Evolutionary conservation across 345 rosid genomes (phyloP).

Genomic region (Eucalyptus sp.): DNA sequence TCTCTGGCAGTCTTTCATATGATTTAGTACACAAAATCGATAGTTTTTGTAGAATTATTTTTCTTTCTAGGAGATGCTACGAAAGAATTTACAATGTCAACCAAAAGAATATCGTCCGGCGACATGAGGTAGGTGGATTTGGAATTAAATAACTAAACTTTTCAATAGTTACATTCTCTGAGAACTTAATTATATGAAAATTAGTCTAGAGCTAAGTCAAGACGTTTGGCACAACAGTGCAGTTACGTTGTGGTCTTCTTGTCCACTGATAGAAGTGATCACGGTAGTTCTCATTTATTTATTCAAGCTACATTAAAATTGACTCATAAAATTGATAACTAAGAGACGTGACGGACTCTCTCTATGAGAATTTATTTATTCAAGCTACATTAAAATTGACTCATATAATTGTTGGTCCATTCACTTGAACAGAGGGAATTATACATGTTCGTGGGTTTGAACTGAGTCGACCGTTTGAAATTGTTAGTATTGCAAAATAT

Average conservation of each 20-base stretch:
- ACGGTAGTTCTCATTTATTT: not conserved
- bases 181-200: not conserved
- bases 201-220: not conserved
- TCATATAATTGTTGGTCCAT: not conserved
- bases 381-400: no score
- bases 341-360: no score
- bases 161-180: not conserved
- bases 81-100: not conserved
- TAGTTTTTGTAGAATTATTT: not conserved
- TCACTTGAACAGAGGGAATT: not conserved
- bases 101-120: no score
- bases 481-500: not conserved
- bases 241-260: not conserved
- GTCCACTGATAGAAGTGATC: not conserved
- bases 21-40: not conserved
- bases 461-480: not conserved
- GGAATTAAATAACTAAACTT: no score
- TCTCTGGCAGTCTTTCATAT: not conserved
- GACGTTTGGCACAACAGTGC: not conserved
- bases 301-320: no score
- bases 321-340: no score
- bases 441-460: not conserved
- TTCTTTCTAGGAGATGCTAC: not conserved
- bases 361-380: no score
- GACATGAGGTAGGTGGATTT: no score